Percentiles rank a stretch among this genome's conserved stretches.
Evolutionary conservation across 306 rosid species (phyloP).

Genomic region (Begonia peltatifolia): DNA sequence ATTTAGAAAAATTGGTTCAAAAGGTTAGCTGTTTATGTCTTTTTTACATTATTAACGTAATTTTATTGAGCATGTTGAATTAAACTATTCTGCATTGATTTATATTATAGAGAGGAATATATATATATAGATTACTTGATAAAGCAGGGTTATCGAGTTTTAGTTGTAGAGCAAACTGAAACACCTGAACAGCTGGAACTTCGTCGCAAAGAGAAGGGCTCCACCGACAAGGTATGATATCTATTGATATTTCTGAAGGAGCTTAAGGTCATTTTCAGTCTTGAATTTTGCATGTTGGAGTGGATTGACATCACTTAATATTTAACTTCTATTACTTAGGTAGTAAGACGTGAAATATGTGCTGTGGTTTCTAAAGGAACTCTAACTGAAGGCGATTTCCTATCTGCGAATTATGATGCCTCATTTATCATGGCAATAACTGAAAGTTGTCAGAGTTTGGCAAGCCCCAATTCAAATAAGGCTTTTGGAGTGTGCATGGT

Average conservation of each 20-base stretch:
- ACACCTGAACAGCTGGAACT: constrained; percentile 88
- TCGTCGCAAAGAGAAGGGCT: constrained; percentile 81
- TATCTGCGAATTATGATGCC: constrained; percentile 72
- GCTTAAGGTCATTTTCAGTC: neutral
- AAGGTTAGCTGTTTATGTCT: constrained; percentile 45
- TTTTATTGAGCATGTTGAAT: neutral
- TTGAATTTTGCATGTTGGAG: neutral
- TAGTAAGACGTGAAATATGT: constrained; percentile 92
- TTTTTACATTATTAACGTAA: neutral
- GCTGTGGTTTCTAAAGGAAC: constrained; percentile 87
- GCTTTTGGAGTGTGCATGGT: constrained; percentile 70
- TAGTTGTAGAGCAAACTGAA: constrained; percentile 96
- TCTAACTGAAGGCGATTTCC: constrained; percentile 73
- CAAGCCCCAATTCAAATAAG: constrained; percentile 29
- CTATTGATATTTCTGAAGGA: neutral
- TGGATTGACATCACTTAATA: neutral
- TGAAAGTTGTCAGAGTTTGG: constrained; percentile 32
- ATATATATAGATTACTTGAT: constrained; percentile 16
- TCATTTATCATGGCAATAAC: constrained; percentile 76
- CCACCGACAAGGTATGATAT: constrained; percentile 61
- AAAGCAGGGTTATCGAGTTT: constrained; percentile 81
- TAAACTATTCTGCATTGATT: neutral
- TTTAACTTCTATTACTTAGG: constrained; percentile 24
- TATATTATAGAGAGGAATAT: constrained; percentile 14
- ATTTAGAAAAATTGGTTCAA: constrained; percentile 75